Evolutionary conservation across 441 rosid species (phyloP).

Genomic region (Raphanus hybrid): DNA sequence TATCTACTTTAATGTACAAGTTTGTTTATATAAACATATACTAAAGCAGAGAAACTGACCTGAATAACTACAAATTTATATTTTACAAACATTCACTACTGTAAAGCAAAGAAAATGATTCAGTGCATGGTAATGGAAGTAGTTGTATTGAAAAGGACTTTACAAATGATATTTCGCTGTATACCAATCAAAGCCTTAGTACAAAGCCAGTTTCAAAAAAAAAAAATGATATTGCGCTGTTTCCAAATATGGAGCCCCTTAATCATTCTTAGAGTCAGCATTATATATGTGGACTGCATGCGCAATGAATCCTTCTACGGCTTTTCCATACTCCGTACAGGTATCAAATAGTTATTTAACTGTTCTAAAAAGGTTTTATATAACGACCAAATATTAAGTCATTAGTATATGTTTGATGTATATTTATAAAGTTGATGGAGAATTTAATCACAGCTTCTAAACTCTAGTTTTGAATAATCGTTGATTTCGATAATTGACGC

Average conservation of each 20-base stretch:
- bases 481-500: neutral
- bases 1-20: constrained; percentile 1
- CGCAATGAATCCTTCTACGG: constrained; percentile 42
- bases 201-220: too few species aligned
- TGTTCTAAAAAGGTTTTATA: constrained; percentile 5
- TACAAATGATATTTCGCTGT: constrained; percentile 39
- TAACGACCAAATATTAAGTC: constrained; percentile 15
- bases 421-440: neutral
- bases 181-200: too few species aligned
- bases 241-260: constrained; percentile 36
- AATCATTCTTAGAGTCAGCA: constrained; percentile 39
- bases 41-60: constrained; percentile 12
- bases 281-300: constrained; percentile 28
- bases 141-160: constrained; percentile 27
- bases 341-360: constrained; percentile 23
- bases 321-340: constrained; percentile 41
- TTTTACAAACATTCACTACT: constrained; percentile 3
- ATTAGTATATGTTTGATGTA: neutral
- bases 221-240: constrained; percentile 38
- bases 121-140: constrained; percentile 34
- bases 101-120: constrained; percentile 27
- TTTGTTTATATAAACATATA: neutral
- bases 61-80: neutral
- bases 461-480: constrained; percentile 19
- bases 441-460: neutral